Percentiles rank a stretch among this genome's conserved stretches.
Conservation (phyloP, 208 protist genomes). For the Leishmania arabica region DNA sequence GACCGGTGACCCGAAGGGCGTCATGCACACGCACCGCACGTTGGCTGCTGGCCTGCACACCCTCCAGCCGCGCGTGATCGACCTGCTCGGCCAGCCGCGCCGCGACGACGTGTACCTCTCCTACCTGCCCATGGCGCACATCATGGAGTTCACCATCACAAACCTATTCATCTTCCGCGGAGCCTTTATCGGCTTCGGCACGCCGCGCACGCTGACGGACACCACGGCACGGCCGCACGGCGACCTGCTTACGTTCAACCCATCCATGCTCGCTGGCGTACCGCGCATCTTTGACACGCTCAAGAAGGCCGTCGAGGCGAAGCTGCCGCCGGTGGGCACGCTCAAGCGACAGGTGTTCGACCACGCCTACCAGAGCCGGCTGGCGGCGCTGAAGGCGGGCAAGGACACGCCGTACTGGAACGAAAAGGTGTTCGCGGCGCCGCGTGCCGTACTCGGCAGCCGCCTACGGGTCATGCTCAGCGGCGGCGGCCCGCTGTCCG, state of each 20-base stretch:
- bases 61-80: constrained; percentile 43
- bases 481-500: constrained; percentile 82
- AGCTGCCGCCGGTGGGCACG: constrained; percentile 69
- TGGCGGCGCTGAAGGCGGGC: constrained; percentile 61
- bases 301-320: constrained; percentile 70
- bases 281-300: constrained; percentile 91
- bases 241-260: constrained; percentile 82
- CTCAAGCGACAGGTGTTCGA: constrained; percentile 81
- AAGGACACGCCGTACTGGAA: constrained; percentile 90
- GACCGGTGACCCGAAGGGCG: constrained; percentile 92
- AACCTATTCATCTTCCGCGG: constrained; percentile 77
- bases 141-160: constrained; percentile 88
- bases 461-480: constrained; percentile 66
- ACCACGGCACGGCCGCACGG: constrained; percentile 77
- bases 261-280: constrained; percentile 77
- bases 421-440: constrained; percentile 70
- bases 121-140: constrained; percentile 94
- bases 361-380: constrained; percentile 59
- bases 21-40: constrained; percentile 84
- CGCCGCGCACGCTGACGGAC: constrained; percentile 77
- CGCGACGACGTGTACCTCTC: constrained; percentile 71
- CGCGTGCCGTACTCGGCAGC: constrained; percentile 64
- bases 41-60: constrained; percentile 45
- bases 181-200: constrained; percentile 71
- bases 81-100: constrained; percentile 13